Conservation (phyloP, 345 rosid genomes). For the Acer campestre region DNA sequence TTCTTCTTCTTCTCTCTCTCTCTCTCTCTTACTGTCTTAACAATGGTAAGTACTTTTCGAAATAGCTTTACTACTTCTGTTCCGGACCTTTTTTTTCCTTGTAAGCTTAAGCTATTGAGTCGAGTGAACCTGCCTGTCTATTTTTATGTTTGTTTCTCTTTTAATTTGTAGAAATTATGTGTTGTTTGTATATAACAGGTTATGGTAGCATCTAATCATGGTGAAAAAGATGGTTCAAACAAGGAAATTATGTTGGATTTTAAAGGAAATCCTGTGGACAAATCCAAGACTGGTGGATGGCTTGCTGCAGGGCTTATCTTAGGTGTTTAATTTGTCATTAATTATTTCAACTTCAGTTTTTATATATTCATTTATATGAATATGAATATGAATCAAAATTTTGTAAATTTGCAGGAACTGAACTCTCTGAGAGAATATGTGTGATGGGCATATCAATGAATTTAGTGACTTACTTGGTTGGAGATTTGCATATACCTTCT, state of each 20-base stretch:
- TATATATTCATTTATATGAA: not conserved
- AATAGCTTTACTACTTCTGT: too few relatives aligned
- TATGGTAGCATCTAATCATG: conserved; percentile 44
- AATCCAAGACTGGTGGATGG: conserved; percentile 89
- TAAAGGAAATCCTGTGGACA: conserved; percentile 68
- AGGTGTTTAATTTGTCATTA: conserved; percentile 37
- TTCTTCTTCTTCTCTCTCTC: not conserved
- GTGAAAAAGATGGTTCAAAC: conserved; percentile 40
- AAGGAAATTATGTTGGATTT: conserved; percentile 49
- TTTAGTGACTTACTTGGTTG: conserved; percentile 80
- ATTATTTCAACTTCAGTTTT: not conserved
- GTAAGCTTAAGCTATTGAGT: not conserved
- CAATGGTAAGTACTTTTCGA: conserved; percentile 13
- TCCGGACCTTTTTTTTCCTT: too few relatives aligned
- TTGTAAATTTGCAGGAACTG: conserved; percentile 53
- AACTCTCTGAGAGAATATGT: conserved; percentile 88
- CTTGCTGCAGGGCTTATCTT: conserved; percentile 85
- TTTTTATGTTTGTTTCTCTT: not conserved
- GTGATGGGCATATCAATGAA: conserved; percentile 94
- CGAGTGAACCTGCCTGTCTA: not conserved
- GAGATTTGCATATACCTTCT: conserved; percentile 71
- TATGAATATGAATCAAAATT: not conserved
- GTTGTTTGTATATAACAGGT: conserved; percentile 35
- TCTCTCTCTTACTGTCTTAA: not conserved
- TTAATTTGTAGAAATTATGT: not conserved